A percentile compares a stretch with the other conserved stretches of the same genome.
Evolutionary conservation across 1,139 yeast genomes (phyloP).

Genomic region (Yamadazyma dendronema): DNA sequence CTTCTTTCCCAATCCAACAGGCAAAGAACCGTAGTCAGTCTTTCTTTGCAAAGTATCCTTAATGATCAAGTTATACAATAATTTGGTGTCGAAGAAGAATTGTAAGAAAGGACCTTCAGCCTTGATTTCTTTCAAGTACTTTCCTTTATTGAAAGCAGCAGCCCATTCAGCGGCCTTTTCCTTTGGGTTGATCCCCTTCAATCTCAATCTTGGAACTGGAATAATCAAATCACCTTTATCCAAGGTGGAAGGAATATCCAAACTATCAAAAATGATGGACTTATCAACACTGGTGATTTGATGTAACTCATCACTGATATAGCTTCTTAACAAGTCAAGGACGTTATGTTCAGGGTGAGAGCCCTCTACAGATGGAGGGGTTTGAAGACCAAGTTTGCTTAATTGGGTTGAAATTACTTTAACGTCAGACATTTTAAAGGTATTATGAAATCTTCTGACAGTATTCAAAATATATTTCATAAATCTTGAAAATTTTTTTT

Average conservation of each 20-base stretch:
- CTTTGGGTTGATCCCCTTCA: constrained; percentile 83
- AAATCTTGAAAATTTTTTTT: constrained; percentile 12
- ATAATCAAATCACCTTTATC: constrained; percentile 93
- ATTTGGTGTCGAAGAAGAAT: constrained; percentile 70
- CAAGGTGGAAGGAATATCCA: constrained; percentile 81
- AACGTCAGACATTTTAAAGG: constrained; percentile 17
- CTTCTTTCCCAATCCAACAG: constrained; percentile 73
- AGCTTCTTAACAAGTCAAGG: constrained; percentile 82
- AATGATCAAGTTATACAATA: constrained; percentile 67
- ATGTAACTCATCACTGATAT: constrained; percentile 76
- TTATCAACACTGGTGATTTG: constrained; percentile 71
- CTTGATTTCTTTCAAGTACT: constrained; percentile 64
- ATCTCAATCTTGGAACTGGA: constrained; percentile 90
- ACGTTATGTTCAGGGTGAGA: constrained; percentile 75
- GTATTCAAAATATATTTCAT: constrained; percentile 16
- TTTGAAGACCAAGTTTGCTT: constrained; percentile 34
- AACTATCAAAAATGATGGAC: constrained; percentile 72
- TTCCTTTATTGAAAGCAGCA: constrained; percentile 60
- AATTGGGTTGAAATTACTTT: constrained; percentile 37
- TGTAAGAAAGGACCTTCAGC: constrained; percentile 93
- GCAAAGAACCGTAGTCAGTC: constrained; percentile 67
- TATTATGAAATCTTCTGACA: constrained; percentile 11
- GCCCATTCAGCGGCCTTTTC: constrained; percentile 87
- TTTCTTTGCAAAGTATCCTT: constrained; percentile 67
- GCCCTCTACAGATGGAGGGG: constrained; percentile 24